Base-by-base conservation (phyloP, 2,329 filamentous ascomycete species). In the Cladosporium sp. region DNA sequence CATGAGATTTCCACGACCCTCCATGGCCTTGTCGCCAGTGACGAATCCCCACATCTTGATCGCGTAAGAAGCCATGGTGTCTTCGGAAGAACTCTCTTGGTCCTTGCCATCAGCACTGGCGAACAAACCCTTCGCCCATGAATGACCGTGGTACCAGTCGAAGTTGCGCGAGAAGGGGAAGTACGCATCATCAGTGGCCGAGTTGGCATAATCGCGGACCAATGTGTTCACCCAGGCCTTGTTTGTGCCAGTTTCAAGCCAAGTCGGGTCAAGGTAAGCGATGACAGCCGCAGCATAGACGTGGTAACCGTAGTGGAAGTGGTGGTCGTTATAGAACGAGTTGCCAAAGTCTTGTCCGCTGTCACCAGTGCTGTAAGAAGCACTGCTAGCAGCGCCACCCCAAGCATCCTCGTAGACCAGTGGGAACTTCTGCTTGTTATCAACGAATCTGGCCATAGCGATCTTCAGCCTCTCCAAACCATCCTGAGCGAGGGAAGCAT, bases 81-180 rank as follows among this genome's bases (percentile, higher is more conserved):
- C 94, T 74, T 97, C 93, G 0, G 90, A 93, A 45, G 88, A 90
- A 28, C 90, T 94, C 72, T 97, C 94, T 74, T 92, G 83, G 70
- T 93, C 85, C 75, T 92, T 92, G 60, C 90, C 89, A 70, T 93
- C 88, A 56, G 77, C 77, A 36, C 82, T 80, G 61, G 88, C 83
- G 66, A 84, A 89, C 4, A 93, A 74, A 1, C 89, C 89, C 56
- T 90, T 91, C 2, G 93, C 93, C 91, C 93, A 97, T 58, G 88
- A 91, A 78, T 97, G 94, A 1, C 93, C 94, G 68, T 95, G 86
- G 72, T 87, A 97, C 90, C 91, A 97, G 74, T 97, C 94, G 68
- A 97, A 97, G 57, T 80, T 84, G 49, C 94, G 84, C 60, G 83
- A 92, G 64, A 90, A 86, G 0, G 93, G 92, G 72, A 95, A 97